phyloP scores from a whole-genome alignment of 1,284 basidiomycete genomes.

The Puccinia novopanici region DNA sequence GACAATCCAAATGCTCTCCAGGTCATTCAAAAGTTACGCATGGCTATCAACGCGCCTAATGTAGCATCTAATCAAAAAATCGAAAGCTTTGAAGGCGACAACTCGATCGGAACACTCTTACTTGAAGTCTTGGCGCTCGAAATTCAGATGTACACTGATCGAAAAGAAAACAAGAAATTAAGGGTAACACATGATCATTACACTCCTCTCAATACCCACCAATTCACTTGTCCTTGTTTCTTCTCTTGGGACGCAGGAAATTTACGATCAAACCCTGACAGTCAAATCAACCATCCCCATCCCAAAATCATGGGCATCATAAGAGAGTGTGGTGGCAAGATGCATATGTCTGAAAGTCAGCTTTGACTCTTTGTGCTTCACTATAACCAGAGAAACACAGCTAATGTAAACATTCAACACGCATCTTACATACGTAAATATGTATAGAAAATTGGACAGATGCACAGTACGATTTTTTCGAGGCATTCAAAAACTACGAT shows the following conservation, averaged over 20 bases:
- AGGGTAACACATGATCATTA: conserved; percentile 66
- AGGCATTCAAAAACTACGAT: conserved; percentile 97
- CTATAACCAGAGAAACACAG: neutral
- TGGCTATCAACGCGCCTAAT: conserved; percentile 31
- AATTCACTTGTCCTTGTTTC: neutral
- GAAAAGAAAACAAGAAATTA: conserved; percentile 89
- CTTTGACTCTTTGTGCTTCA: conserved; percentile 52
- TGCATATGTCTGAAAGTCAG: conserved; percentile 99
- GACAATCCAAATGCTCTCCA: neutral
- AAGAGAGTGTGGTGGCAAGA: conserved; percentile 98
- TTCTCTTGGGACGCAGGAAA: conserved; percentile 67
- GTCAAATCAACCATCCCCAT: conserved; percentile 95
- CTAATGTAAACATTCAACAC: neutral
- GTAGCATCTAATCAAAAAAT: neutral
- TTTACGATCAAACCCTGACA: conserved; percentile 89
- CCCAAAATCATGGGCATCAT: conserved; percentile 98
- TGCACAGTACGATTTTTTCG: conserved; percentile 96
- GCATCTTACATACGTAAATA: no score
- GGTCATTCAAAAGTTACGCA: conserved; percentile 47
- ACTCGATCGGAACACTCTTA: conserved; percentile 84
- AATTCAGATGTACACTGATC: conserved; percentile 99
- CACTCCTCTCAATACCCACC: conserved; percentile 1
- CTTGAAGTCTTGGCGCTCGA: conserved; percentile 98
- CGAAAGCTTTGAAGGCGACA: conserved; percentile 68
- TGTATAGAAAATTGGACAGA: conserved; percentile 84